Evolutionary conservation across 805 yeast genomes (phyloP), one percentile per base, ranked within the genome.

Genomic region (Ogataea angusta): DNA sequence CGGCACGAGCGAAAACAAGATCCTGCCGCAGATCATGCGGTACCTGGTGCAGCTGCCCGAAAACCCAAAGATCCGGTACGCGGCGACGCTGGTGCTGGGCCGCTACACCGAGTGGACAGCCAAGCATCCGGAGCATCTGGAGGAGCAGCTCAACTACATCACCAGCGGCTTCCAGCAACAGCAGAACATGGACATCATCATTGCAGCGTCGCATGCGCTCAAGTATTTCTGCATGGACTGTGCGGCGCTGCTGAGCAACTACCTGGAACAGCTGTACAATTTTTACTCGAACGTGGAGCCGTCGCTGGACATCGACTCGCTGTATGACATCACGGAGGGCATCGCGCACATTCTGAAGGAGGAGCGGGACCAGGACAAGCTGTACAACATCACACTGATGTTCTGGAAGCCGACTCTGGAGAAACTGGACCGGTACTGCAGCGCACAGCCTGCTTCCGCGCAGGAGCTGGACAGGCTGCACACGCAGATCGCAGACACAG

Each of bases 151-250:
- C 42, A 80, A 83, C 47, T 93, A 89, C 60, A 87, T 95, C 48
- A 83, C 83, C 42, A 72, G 70, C 45, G 95, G 96, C 0, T 84
- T 88, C 53, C 66, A 69, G 41, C 57, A 56, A 32, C 43, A 53
- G 26, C 57, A 52, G 26, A 51, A 55, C 30, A 30, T 50, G 48
- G 80, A 76, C 30, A 83, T 86, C 22, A 69, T 83, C 17, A 76
- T 83, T 19, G 97, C 99, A 1, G 87, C 97, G 0, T 83, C 97
- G 0, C 90, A 86, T 62, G 95, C 99, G 0, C 72, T 93, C 54
- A 87, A 88, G 90, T 91, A 80, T 58, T 87, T 93, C 56, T 90
- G 97, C 66, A 85, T 86, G 56, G 99, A 95, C 63, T 93, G 99
- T 56, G 75, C 90, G 0, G 54, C 61, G 10, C 68, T 80, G 12